phyloP scores from a whole-genome alignment of 768 basidiomycete species.

The Scleroderma bovista region DNA sequence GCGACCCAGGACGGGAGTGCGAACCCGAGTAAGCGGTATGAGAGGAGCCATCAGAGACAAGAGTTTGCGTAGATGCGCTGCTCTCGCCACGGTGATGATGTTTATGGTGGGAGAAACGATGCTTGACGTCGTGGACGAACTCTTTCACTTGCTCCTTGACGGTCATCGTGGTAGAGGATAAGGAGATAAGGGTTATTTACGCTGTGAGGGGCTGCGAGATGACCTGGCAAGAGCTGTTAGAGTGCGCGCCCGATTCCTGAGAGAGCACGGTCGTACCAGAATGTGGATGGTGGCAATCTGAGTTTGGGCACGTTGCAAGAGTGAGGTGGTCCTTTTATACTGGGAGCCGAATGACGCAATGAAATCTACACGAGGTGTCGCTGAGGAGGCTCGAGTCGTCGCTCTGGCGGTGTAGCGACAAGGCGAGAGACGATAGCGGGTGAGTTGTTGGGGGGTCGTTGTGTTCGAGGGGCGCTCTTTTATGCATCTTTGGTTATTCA shows the following conservation, averaged over 20 bases:
- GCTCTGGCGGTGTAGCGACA: too few relatives aligned
- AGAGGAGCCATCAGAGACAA: conserved; percentile 3
- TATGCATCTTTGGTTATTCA: too few relatives aligned
- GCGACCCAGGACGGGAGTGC: conserved; percentile 6
- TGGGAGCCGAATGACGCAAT: neutral
- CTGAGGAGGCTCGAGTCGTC: too few relatives aligned
- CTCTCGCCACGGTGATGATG: conserved; percentile 16
- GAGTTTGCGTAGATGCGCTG: conserved; percentile 6
- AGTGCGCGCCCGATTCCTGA: too few relatives aligned
- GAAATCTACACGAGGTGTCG: neutral
- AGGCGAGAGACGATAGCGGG: too few relatives aligned
- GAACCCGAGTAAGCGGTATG: conserved; percentile 10
- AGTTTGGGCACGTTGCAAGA: conserved; percentile 6
- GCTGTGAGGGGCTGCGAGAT: neutral
- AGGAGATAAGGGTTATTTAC: neutral
- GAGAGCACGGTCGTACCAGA: conserved; percentile 3
- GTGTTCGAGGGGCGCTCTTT: too few relatives aligned
- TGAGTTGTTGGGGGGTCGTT: too few relatives aligned
- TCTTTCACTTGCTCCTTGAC: conserved; percentile 26
- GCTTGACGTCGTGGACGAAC: conserved; percentile 28
- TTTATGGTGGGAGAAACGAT: conserved; percentile 20
- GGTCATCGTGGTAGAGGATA: conserved; percentile 20
- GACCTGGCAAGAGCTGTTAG: too few relatives aligned
- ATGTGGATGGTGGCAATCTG: neutral
- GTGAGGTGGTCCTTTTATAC: conserved; percentile 4